Base-by-base conservation (phyloP, 1,139 yeast species). In the Fermentozyma sake region DNA sequence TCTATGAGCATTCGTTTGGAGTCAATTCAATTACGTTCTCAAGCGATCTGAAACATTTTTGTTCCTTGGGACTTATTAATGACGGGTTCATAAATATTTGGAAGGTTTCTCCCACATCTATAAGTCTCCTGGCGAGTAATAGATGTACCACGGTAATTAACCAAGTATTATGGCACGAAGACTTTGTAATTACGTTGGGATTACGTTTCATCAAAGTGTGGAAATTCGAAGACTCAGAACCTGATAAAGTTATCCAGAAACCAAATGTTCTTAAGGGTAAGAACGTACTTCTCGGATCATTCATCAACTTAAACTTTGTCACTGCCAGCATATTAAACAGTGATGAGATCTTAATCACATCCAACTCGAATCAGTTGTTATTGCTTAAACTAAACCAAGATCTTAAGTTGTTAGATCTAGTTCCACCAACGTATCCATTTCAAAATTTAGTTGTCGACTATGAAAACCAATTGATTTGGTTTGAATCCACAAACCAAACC, bases 81-180 rank as follows among this genome's bases (percentile, higher is more conserved):
- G 89, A 80, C 44, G 86, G 87, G 2, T 76, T 66, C 33, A 44
- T 80, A 10, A 72, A 76, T 39, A 52, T 80, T 4, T 80, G 89
- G 89, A 58, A 52, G 24, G 33, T 72, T 9, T 28, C 35, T 25
- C 33, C 34, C 14, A 28, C 41, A 10, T 47, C 40, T 22, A 53
- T 32, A 20, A 41, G 28, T 33, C 59, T 44, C 45, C 53, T 39
- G 12, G 72, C 77, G 0, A 67, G 74, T 24, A 79, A 79, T 50
- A 63, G 74, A 38, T 79, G 87, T 46, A 73, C 81, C 1, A 68
- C 81, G 0, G 57, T 63, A 7, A 64, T 80, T 4, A 63, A 72
- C 37, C 73, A 69, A 25, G 43, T 79, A 30, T 33, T 66, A 4
- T 80, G 87, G 87, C 61, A 69, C 31, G 66, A 63, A n/a, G 60